Evolutionary conservation across 208 protist species (phyloP).

Genomic region (Trichomonas vaginalis): DNA sequence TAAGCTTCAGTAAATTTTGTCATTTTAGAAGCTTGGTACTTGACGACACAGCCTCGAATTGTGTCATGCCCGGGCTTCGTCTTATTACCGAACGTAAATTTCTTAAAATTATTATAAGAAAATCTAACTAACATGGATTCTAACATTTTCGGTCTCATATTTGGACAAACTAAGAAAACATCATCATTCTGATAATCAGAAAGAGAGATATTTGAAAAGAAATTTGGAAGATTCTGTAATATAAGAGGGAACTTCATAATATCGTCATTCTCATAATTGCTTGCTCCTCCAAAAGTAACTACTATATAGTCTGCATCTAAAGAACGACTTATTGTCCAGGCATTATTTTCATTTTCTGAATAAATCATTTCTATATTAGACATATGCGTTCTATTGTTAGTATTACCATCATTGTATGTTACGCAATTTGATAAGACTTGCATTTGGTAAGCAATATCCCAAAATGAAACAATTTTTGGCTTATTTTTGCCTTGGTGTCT

Average conservation of each 20-base stretch:
- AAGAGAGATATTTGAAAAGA: neutral
- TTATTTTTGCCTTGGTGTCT: conserved; percentile 69
- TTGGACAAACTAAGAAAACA: neutral
- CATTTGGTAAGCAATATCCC: conserved; percentile 97
- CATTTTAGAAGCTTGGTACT: neutral
- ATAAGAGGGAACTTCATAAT: conserved; percentile 69
- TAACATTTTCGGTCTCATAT: neutral
- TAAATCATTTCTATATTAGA: conserved; percentile 68
- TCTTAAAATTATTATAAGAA: neutral
- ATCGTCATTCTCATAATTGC: conserved; percentile 67
- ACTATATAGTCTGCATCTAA: conserved; percentile 89
- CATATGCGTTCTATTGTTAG: conserved; percentile 95
- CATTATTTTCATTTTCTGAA: conserved; percentile 57
- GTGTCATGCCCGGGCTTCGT: neutral
- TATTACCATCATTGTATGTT: conserved; percentile 90
- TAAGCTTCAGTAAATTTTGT: neutral
- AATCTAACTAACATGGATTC: neutral
- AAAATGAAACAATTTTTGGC: conserved; percentile 54
- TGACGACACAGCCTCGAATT: neutral
- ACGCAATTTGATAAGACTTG: conserved; percentile 73
- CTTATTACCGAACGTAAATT: neutral
- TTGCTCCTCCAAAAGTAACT: conserved; percentile 70
- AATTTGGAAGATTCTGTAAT: conserved; percentile 50
- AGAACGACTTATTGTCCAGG: conserved; percentile 55
- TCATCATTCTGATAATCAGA: neutral